A percentile compares a stretch with the other conserved stretches of the same genome.
Evolutionary conservation across 2,329 filamentous ascomycete species (phyloP).

Genomic region (Claviceps citrina): DNA sequence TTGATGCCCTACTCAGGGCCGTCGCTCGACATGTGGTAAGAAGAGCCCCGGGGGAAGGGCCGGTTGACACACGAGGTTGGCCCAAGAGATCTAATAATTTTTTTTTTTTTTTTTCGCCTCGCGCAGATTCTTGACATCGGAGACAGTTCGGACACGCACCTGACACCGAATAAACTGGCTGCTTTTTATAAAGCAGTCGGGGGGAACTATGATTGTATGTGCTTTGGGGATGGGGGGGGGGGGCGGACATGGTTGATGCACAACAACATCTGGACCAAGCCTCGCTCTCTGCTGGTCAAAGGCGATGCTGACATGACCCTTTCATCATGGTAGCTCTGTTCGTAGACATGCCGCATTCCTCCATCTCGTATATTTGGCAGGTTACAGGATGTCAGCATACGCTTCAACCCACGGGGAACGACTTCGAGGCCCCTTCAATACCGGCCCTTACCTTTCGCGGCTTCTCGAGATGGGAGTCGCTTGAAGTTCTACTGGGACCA

Average conservation of each 20-base stretch:
- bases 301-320: slow-evolving; percentile 4
- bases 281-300: too few relatives aligned
- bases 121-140: slow-evolving; percentile 41
- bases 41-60: too few relatives aligned
- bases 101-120: background rate
- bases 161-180: slow-evolving; percentile 57
- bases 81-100: slow-evolving; percentile 9
- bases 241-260: too few relatives aligned
- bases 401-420: slow-evolving; percentile 58
- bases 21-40: slow-evolving; percentile 58
- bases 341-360: slow-evolving; percentile 52
- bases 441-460: slow-evolving; percentile 72
- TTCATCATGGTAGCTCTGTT: slow-evolving; percentile 45
- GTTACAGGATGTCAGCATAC: slow-evolving; percentile 81
- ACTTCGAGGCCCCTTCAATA: slow-evolving; percentile 60
- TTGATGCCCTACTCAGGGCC: slow-evolving; percentile 53
- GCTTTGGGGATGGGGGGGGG: too few relatives aligned
- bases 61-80: background rate
- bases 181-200: slow-evolving; percentile 62
- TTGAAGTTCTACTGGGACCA: slow-evolving; percentile 75
- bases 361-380: slow-evolving; percentile 84
- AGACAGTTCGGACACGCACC: slow-evolving; percentile 33
- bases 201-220: slow-evolving; percentile 54
- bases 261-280: too few relatives aligned
- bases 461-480: slow-evolving; percentile 86